A percentile compares a stretch with the other conserved stretches of the same genome.
These are phyloP conservation scores for Neurospora tetrasperma DNA, from an alignment of 495 filamentous ascomycete genomes.

Conservation along the genomic window DNA sequence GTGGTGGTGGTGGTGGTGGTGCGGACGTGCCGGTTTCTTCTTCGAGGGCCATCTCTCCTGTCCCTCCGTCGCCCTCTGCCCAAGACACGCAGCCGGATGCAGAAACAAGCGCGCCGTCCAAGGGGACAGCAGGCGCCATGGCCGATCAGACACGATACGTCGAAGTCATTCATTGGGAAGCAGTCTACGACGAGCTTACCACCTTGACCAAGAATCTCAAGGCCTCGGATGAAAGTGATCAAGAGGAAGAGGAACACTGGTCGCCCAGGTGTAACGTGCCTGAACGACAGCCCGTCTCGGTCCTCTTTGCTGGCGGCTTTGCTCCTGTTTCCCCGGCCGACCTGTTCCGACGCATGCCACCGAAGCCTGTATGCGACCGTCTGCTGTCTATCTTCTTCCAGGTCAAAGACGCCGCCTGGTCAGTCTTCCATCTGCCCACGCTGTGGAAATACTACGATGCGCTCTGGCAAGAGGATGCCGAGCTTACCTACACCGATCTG, in stretches of 20 bases:
- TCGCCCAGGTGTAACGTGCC: constrained; percentile 9
- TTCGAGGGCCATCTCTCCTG: not conserved
- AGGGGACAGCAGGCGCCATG: constrained; percentile 19
- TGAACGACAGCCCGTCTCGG: constrained; percentile 18
- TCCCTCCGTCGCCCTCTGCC: not conserved
- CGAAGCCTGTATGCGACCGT: constrained; percentile 31
- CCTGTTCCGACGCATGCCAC: constrained; percentile 31
- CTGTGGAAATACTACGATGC: constrained; percentile 29
- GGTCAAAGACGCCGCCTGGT: constrained; percentile 30
- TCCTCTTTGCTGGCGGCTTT: constrained; percentile 32
- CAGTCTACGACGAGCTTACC: constrained; percentile 38
- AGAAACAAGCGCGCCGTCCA: not conserved
- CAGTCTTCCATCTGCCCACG: constrained; percentile 35
- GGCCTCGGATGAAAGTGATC: constrained; percentile 5
- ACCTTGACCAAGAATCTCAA: constrained; percentile 16
- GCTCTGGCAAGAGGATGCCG: constrained; percentile 20
- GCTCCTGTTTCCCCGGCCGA: constrained; percentile 26
- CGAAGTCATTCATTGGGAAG: constrained; percentile 40
- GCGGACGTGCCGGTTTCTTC: not conserved
- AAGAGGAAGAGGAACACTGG: constrained; percentile 18
- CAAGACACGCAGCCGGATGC: not conserved
- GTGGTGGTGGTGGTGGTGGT: no score
- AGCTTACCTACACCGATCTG: constrained; percentile 16
- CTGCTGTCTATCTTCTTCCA: constrained; percentile 38
- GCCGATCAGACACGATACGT: constrained; percentile 37